Percentiles rank a stretch among this genome's conserved stretches.
Conservation (phyloP, 257 asterid genomes). For the Penstemon eatonii region DNA sequence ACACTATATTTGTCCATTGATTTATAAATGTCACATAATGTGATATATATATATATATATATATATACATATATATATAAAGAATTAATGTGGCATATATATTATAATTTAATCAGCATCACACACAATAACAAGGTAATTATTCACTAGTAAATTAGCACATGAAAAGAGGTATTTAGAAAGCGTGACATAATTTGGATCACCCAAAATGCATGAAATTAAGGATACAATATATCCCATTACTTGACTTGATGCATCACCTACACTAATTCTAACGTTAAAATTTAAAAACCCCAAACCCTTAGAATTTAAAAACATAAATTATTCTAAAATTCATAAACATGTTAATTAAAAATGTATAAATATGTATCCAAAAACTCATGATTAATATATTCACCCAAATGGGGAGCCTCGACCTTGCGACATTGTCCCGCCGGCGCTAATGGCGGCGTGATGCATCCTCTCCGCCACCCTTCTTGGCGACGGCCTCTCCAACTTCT, state of each 20-base stretch:
- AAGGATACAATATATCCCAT: background rate
- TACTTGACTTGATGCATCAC: background rate
- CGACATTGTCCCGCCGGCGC: constrained; percentile 3
- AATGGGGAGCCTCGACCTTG: constrained; percentile 18
- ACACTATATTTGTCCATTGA: background rate
- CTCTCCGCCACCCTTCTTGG: constrained; percentile 13
- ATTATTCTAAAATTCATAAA: constrained; percentile 10
- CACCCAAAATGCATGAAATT: background rate
- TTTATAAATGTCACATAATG: no score
- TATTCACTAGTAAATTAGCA: no score
- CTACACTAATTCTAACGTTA: constrained; percentile 15
- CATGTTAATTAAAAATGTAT: constrained; percentile 20
- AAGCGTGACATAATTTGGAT: background rate
- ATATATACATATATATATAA: no score
- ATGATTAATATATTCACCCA: constrained; percentile 10
- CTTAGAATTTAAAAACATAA: background rate
- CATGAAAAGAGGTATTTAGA: background rate
- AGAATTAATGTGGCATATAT: no score
- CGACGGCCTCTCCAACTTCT: constrained; percentile 14
- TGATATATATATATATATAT: no score
- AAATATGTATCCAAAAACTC: background rate
- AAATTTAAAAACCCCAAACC: constrained; percentile 5
- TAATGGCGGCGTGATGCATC: constrained; percentile 14
- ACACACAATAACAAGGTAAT: no score
- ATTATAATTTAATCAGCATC: no score